Base-by-base conservation (phyloP, 345 rosid genomes). In the Citrus mangshanensis region DNA sequence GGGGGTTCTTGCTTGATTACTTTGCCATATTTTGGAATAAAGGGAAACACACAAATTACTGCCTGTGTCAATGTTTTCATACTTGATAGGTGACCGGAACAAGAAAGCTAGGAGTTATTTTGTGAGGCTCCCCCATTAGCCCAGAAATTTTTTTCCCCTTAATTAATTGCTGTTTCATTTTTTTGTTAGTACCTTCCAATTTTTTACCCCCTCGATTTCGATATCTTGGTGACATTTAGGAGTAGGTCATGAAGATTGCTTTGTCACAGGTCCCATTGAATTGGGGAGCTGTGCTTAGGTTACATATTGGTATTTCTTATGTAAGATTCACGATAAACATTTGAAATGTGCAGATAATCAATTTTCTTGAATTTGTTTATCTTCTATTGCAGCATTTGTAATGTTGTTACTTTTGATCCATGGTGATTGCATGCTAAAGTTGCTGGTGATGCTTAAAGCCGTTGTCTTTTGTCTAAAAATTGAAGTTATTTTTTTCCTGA, bases 281-380 rank as follows among this genome's bases (percentile, higher is more conserved):
- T 72, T 72, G 85, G 91, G 88, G 87, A 81, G 76, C 80, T 75
- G 70, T 65, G 74, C 19, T 77, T 85, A 84, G 87, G 87, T 84
- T 72, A 76, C 73, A 83, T 80, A 75, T 86, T 32, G 40, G 72
- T 73, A 82, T 79, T 83, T 76, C 77, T 84, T 85, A 65, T 87
- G 88, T 86, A 85, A 73, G 63, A 79, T 82, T 82, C 80, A 82
- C 40, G 74, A 79, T 40, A 76, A 78, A 85, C 91, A 85, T 78
- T 84, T 78, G n/a, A 84, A 83, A 85, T 84, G 87, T 86, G 93
- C 89, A 82, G 89, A 79, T 79, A 82, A 79, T 83, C 86, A 83
- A 68, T 85, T 72, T 72, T 72, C 69, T 24, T 35, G 35, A 6
- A 59, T 37, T 49, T 25, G 30, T 65, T 5, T 4, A 9, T 35